Evolutionary conservation across 192 early-diverging fungal genomes (phyloP), one percentile per base, ranked within the genome.

Genomic region (Gryganskiella cystojenkinii): DNA sequence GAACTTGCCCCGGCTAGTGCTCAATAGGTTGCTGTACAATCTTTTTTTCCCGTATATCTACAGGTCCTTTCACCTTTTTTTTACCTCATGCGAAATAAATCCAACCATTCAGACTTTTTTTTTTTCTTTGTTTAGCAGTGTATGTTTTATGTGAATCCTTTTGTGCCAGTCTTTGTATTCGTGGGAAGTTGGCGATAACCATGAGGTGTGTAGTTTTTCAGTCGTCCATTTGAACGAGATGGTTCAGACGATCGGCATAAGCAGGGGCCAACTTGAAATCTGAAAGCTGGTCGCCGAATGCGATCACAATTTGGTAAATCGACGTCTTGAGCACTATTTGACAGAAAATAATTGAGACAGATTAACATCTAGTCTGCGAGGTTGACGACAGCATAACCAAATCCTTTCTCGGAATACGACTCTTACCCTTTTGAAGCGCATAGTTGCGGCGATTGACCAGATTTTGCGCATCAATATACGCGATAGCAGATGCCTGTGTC

Each of bases 261-360:
- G 43, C 50, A 14, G 56, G 27, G 13, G 60, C 61, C 45, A 68
- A 25, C 4, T 52, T 50, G 20, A 78, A 69, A 4, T 78, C 74
- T 17, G 22, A 35, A 20, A 78, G 30, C 2, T 78, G 74, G 10
- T 47, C 66, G 42, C 20, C 57, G 43, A 78, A 78, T 17, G 61
- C 63, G 2, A 54, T 14, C 22, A 78, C 67, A 27, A 78, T 64
- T 42, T 78, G 74, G 33, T 78, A 78, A 55, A 78, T 78, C 9
- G 66, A 60, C 22, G 67, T 64, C 61, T 69, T 78, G 47, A 78
- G 74, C 0, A 65, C 74, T 75, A 67, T 27, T 51, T 15, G 33
- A 17, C 2, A 25, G 11, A n/a, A 20, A 24, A 10, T 5, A 40
- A 27, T 6, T n/a, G n/a, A n/a, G n/a, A n/a, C n/a, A n/a, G n/a